A percentile compares a stretch with the other conserved stretches of the same genome.
These are phyloP conservation scores for Russula lepida DNA, from an alignment of 768 basidiomycete genomes.

Conservation along the genomic window DNA sequence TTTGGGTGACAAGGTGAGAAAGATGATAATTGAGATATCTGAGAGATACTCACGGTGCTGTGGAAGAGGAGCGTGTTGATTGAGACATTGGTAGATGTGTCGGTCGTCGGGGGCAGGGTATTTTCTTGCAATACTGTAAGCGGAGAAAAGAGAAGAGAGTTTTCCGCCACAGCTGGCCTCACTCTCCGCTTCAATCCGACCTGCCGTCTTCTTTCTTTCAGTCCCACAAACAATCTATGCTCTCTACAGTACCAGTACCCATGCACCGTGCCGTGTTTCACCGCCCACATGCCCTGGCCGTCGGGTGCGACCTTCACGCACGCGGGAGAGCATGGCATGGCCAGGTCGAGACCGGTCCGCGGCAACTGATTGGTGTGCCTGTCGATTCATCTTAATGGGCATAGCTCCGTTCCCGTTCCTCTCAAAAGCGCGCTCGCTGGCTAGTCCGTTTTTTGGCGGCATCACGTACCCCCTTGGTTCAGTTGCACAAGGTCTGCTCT, in stretches of 20 bases:
- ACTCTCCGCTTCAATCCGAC: conserved; percentile 24
- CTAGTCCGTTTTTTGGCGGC: not conserved
- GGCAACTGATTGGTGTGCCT: not conserved
- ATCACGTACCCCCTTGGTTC: not conserved
- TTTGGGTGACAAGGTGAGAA: not conserved
- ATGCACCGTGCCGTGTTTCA: not conserved
- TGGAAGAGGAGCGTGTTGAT: conserved; percentile 20
- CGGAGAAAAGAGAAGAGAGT: not conserved
- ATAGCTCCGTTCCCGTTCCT: not conserved
- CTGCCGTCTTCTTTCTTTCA: conserved; percentile 1
- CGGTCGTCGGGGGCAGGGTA: not conserved
- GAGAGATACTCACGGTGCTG: conserved; percentile 18
- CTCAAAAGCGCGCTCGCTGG: not conserved
- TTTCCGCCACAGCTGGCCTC: not conserved
- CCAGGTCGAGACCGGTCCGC: not conserved
- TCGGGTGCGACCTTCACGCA: not conserved
- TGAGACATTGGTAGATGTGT: conserved; percentile 15
- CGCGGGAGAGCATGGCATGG: not conserved
- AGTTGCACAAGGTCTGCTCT: not conserved
- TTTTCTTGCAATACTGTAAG: not conserved
- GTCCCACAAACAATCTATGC: no score
- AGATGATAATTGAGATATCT: no score
- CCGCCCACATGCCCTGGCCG: not conserved
- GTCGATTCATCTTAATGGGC: not conserved
- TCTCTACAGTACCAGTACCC: no score